These are phyloP conservation scores for Sphenostylis stenocarpa DNA, from an alignment of 306 rosid species.

Conservation along the genomic window DNA sequence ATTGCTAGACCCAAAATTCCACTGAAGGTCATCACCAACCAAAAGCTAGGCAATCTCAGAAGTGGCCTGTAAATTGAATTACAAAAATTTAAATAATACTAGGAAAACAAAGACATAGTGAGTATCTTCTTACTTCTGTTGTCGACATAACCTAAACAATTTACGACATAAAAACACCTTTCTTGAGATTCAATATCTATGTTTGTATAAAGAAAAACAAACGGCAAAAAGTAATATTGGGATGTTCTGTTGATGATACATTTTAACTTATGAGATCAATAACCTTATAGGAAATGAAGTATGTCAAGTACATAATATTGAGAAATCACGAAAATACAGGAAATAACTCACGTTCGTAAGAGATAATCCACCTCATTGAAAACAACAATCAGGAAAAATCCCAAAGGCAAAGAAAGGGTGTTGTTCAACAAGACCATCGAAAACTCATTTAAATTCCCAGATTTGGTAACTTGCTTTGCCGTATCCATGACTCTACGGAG, in stretches of 20 bases:
- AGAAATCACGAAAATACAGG: constrained; percentile 12
- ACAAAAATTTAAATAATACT: constrained; percentile 17
- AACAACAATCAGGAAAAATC: constrained; percentile 67
- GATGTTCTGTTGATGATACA: constrained; percentile 1
- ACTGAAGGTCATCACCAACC: constrained; percentile 89
- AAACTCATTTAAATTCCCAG: constrained; percentile 92
- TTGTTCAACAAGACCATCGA: constrained; percentile 98
- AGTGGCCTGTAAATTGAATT: constrained; percentile 77
- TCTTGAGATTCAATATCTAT: constrained; percentile 17
- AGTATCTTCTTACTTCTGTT: neutral
- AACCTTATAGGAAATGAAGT: constrained; percentile 1
- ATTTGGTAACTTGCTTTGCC: constrained; percentile 82
- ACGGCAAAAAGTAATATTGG: neutral
- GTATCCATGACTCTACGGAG: constrained; percentile 93
- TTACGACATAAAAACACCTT: constrained; percentile 12
- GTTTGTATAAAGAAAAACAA: constrained; percentile 12
- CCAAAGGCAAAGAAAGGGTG: constrained; percentile 89
- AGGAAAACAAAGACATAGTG: neutral
- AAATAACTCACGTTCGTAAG: constrained; percentile 69
- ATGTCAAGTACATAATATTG: constrained; percentile 14
- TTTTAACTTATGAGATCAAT: constrained; percentile 12
- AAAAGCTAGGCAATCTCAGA: constrained; percentile 81
- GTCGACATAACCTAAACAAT: constrained; percentile 5
- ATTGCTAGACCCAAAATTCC: constrained; percentile 94
- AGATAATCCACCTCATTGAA: constrained; percentile 95